A percentile compares a stretch with the other conserved stretches of the same genome.
These are phyloP conservation scores for Gracilaria gracilis DNA, from an alignment of 23 red algal genomes.

Conservation along the genomic window DNA sequence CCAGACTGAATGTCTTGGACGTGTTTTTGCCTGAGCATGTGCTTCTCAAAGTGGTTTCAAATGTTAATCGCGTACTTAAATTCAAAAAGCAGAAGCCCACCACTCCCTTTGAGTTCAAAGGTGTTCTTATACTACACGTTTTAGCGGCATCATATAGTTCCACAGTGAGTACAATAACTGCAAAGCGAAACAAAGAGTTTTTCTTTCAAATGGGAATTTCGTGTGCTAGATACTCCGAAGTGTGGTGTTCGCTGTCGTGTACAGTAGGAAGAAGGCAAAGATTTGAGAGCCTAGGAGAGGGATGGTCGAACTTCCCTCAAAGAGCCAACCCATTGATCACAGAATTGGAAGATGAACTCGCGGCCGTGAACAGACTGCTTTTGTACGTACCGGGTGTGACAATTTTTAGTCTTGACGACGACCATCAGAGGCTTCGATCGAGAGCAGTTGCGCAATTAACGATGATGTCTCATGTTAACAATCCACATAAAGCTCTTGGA, in stretches of 20 bases:
- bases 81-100: no score
- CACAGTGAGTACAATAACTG: no score
- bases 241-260: background rate
- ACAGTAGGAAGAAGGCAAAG: background rate
- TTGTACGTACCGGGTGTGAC: background rate
- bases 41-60: no score
- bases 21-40: no score
- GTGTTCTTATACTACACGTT: no score
- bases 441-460: background rate
- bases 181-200: no score
- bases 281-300: background rate
- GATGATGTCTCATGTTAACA: background rate
- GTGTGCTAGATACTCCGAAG: background rate
- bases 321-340: background rate
- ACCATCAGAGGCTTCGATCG: slow-evolving; percentile 15
- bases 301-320: background rate
- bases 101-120: no score
- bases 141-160: no score
- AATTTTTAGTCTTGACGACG: slow-evolving; percentile 17
- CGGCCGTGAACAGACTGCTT: slow-evolving; percentile 5
- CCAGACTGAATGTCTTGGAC: no score
- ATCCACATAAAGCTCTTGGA: slow-evolving; percentile 8
- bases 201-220: no score
- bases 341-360: slow-evolving; percentile 25
- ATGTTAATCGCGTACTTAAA: no score